Evolutionary conservation across 2,329 filamentous ascomycete species (phyloP), one percentile per base, ranked within the genome.

Genomic region (Cryphonectria naterciae): DNA sequence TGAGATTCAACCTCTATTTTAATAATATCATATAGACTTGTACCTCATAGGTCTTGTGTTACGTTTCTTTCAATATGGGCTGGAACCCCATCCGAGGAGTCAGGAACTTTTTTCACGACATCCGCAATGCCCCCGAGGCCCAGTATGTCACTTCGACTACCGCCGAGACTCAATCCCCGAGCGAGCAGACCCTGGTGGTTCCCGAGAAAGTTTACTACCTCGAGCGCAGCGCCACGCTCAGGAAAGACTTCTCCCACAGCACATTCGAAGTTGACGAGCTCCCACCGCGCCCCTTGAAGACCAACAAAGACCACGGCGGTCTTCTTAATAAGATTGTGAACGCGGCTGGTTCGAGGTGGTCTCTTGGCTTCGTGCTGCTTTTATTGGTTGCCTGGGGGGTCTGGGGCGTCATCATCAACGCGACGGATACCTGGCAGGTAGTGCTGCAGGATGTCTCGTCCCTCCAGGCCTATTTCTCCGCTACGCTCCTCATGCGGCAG

Each of bases 401-500:
- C 15, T 43, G 76, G 52, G 78, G 81, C 7, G 74, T 78, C 19
- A 68, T 75, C 2, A 79, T 77, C 52, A 79, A 79, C 1, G 72
- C 78, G 8, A 76, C 76, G 1, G 77, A 80, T 54, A 77, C 77
- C 2, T 82, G 80, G 80, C 77, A 80, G 43, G 80, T 81, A 58
- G 72, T 80, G 41, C 73, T 82, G 28, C 78, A 79, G 41, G 79
- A 82, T 64, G 74, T 77, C 15, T 78, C 77, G 65, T 79, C 80
- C 19, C 80, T 82, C 67, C 76, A 80, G 67, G 77, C 79, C 66
- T 81, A 82, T 70, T 74, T 80, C 54, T 81, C 78, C 13, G 80
- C 80, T 37, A 80, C 79, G 10, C 76, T 82, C 22, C 80, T 82
- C 54, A 79, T 82, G 75, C 77, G 81, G 1, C 80, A 82, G 74